Evolutionary conservation across 164 flowering plant genomes (phyloP).

Genomic region (Chloranthus sessilifolius): DNA sequence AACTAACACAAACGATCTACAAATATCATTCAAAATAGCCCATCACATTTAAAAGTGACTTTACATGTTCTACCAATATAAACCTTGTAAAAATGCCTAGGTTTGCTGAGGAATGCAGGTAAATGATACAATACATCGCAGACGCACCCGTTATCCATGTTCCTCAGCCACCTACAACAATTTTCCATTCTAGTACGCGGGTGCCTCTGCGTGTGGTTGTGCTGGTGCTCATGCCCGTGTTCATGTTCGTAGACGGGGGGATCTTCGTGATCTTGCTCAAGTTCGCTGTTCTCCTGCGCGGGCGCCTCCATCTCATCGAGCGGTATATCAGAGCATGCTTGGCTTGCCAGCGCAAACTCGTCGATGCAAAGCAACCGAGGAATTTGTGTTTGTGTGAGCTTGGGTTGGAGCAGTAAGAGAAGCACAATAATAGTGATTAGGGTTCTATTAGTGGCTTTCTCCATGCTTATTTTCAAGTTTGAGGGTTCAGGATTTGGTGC

Average conservation of each 20-base stretch:
- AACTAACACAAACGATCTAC: too few relatives aligned
- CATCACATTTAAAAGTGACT: constrained; percentile 1
- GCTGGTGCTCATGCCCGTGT: neutral
- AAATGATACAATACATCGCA: neutral
- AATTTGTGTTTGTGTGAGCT: neutral
- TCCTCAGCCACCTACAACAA: constrained; percentile 1
- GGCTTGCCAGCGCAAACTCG: neutral
- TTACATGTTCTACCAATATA: neutral
- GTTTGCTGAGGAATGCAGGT: neutral
- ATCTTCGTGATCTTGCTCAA: too few relatives aligned
- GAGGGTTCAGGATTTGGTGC: too few relatives aligned
- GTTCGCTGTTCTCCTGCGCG: too few relatives aligned
- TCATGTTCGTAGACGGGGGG: too few relatives aligned
- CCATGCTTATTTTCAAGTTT: too few relatives aligned
- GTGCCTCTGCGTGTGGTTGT: neutral
- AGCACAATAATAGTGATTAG: neutral
- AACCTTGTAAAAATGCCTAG: neutral
- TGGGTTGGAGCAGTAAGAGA: neutral
- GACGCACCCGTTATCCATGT: neutral
- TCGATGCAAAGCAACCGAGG: neutral
- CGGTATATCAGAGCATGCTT: neutral
- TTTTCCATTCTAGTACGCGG: neutral
- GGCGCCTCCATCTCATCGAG: too few relatives aligned
- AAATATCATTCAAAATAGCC: too few relatives aligned
- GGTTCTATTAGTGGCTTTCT: too few relatives aligned